Conservation (phyloP, 2,329 filamentous ascomycete genomes). For the Cercospora beticola region DNA sequence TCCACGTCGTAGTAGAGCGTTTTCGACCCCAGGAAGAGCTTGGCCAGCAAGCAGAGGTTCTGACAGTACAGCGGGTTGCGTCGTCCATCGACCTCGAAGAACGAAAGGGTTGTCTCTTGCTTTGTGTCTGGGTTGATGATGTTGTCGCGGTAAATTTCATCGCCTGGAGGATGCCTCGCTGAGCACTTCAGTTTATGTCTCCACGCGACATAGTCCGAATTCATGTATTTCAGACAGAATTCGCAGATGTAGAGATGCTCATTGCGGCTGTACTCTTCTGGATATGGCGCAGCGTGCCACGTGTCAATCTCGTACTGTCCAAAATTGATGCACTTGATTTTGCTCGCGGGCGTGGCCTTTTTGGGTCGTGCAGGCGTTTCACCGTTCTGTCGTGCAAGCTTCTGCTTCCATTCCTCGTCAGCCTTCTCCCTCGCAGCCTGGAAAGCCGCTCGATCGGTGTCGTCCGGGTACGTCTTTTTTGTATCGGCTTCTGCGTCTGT, state of each 20-base stretch:
- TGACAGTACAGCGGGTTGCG: conserved; percentile 99
- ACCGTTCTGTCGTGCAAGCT: conserved; percentile 61
- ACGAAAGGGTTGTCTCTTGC: conserved; percentile 55
- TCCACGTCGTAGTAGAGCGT: conserved; percentile 98
- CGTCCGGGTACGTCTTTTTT: conserved; percentile 76
- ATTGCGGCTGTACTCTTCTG: conserved; percentile 96
- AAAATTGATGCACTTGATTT: conserved; percentile 98
- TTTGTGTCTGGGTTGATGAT: conserved; percentile 57
- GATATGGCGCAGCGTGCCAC: conserved; percentile 97
- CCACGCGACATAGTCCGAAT: conserved; percentile 97
- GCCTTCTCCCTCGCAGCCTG: conserved; percentile 87
- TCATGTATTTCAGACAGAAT: conserved; percentile 99
- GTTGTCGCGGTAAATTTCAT: conserved; percentile 92
- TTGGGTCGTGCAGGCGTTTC: conserved; percentile 62
- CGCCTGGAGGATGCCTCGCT: conserved; percentile 92
- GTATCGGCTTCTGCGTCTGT: conserved; percentile 89
- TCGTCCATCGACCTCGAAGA: conserved; percentile 96
- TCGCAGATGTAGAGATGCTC: conserved; percentile 98
- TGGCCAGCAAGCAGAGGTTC: conserved; percentile 91
- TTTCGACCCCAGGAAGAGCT: conserved; percentile 97
- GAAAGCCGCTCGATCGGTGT: conserved; percentile 79
- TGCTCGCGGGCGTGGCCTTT: conserved; percentile 80
- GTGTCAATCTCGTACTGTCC: conserved; percentile 97
- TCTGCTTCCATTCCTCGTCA: conserved; percentile 84
- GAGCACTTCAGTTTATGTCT: conserved; percentile 93